Evolutionary conservation across 75 land plant genomes (phyloP), one percentile per base, ranked within the genome.

Genomic region (Cupressus sempervirens): DNA sequence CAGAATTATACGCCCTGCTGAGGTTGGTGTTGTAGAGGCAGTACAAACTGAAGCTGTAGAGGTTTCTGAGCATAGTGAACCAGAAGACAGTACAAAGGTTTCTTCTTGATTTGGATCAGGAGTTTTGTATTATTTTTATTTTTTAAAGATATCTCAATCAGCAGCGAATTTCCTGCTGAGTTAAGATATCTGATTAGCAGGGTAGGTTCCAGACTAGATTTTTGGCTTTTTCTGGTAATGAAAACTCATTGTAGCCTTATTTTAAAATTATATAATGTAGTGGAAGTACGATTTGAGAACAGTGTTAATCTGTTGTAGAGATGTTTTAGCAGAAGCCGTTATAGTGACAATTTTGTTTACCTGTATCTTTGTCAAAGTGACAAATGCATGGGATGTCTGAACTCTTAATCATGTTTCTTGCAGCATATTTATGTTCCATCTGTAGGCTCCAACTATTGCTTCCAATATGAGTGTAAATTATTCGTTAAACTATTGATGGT

Each of bases 1-100:
- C 16, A 86, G 99, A 83, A 91, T 97, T 67, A 87, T 97, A 80
- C 93, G 99, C 23, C 99, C 98, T 30, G 99, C 99, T 84, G 96
- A 97, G 85, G 99, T 97, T 83, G 98, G 93, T 81, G 98, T 96
- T 16, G 93, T 91, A 36, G 79, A 83, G 85, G 88, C 82, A 35
- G 80, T 53, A 3, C 80, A 82, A 52, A 77, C 77, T 82, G 85
- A 88, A 43, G 62, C 86, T 16, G 84, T 86, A 18, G 34, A 79
- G 46, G 85, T 40, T 80, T 82, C 84, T 62, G 62, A 83, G 76
- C 43, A 32, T 30, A 23, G 74, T 32, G 32, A 72, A 72, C 5
- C 36, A 30, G 74, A 35, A 11, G 35, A 29, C 12, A 30, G 15
- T 72, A 30, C 74, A 29, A 72, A 62, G 67, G 67, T 72, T 30